Conservation (phyloP, 495 filamentous ascomycete species). For the Xylaria intraflava region DNA sequence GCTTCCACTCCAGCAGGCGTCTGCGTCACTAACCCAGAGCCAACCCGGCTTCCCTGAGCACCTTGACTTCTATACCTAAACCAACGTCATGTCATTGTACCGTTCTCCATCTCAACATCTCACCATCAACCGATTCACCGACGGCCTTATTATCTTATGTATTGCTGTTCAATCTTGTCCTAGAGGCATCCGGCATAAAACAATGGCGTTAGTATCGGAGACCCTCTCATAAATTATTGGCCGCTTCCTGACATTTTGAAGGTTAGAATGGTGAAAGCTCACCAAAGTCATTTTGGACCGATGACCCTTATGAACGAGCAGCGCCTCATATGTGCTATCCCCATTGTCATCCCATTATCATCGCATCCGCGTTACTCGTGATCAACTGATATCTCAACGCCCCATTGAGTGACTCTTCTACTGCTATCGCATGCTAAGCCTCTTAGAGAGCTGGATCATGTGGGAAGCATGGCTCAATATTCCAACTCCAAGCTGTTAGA, state of each 20-base stretch:
- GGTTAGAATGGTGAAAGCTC: not conserved
- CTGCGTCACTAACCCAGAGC: no score
- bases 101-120: not conserved
- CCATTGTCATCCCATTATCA: not conserved
- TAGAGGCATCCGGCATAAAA: not conserved
- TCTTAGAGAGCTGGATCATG: not conserved
- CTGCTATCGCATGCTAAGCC: not conserved
- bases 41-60: no score
- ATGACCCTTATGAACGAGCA: not conserved
- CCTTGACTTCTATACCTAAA: no score
- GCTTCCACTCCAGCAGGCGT: no score
- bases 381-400: not conserved
- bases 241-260: not conserved
- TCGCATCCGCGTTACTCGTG: not conserved
- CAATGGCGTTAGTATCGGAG: not conserved
- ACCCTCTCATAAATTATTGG: not conserved
- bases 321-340: not conserved
- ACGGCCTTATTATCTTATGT: no score
- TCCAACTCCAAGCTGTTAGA: constrained; percentile 36
- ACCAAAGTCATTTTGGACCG: not conserved
- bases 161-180: not conserved
- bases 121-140: not conserved
- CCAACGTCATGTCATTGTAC: no score
- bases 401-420: no score
- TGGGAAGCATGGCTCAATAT: constrained; percentile 21